Percentiles rank a stretch among this genome's conserved stretches.
Conservation (phyloP, 306 rosid genomes). For the Carpinus viminea region DNA sequence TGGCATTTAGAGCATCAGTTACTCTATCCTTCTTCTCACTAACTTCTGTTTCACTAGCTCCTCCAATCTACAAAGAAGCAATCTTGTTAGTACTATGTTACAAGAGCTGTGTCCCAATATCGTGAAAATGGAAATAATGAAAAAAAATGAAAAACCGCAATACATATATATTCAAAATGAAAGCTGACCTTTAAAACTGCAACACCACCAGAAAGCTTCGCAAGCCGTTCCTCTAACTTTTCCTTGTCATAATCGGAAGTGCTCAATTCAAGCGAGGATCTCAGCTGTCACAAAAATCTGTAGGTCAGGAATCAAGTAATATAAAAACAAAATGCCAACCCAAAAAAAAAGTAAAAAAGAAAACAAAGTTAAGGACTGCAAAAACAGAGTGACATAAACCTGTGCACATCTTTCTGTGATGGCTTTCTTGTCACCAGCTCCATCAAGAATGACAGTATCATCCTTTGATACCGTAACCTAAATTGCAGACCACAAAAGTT, state of each 20-base stretch:
- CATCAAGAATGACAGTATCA: conserved; percentile 93
- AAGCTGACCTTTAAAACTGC: conserved; percentile 50
- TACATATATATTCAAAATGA: neutral
- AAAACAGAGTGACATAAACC: conserved; percentile 48
- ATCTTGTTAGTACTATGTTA: neutral
- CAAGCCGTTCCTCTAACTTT: conserved; percentile 49
- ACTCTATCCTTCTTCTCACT: conserved; percentile 60
- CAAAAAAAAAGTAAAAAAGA: neutral
- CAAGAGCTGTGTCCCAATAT: neutral
- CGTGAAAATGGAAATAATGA: neutral
- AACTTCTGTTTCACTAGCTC: conserved; percentile 58
- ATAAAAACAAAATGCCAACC: neutral
- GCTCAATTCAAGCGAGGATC: conserved; percentile 48
- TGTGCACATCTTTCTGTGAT: conserved; percentile 93
- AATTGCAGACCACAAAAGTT: neutral
- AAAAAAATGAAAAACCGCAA: neutral
- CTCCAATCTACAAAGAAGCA: conserved; percentile 40
- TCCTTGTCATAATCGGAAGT: conserved; percentile 60
- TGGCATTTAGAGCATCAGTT: conserved; percentile 58
- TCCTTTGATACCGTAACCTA: conserved; percentile 91
- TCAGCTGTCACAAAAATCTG: conserved; percentile 38
- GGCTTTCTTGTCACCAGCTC: conserved; percentile 86
- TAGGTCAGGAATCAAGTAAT: neutral
- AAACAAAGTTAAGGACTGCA: neutral
- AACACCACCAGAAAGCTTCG: conserved; percentile 31